Evolutionary conservation across 2,329 filamentous ascomycete genomes (phyloP), one percentile per base, ranked within the genome.

Genomic region (Podosphaera aphanis): DNA sequence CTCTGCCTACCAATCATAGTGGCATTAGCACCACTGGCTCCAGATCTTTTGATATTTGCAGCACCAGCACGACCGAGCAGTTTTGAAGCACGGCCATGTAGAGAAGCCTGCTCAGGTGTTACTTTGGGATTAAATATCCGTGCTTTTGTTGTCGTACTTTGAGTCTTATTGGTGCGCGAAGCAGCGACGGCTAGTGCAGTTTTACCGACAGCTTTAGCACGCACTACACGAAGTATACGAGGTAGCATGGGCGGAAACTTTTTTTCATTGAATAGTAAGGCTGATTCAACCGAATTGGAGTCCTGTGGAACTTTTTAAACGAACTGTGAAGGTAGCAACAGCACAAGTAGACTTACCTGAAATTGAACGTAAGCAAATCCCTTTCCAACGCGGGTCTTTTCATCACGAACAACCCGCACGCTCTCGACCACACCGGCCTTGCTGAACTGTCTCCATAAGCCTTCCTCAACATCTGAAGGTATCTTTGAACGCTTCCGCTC

Each of bases 291-390:
- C 39, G 79, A 69, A 56, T 92, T 94, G 50, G 70, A 74, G 56
- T 95, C 83, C 67, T 79, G 55, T 6, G 50, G 57, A 53, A 43
- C 40, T 40, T 43, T 38, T 23, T 37, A 44, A 20, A n/a, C 5
- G 13, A 23, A 16, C 33, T 20, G 4, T 29, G n/a, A n/a, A 19
- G 33, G 21, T 19, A 5, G 37, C 16, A 4, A 20, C 20, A 19
- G 10, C 16, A 16, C 20, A 25, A 23, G 15, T 37, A 49, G 39
- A 61, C 66, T 64, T 55, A 77, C 74, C 57, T 79, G 74, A 63
- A 98, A 98, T 59, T 98, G 90, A 15, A 98, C 88, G 57, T 98
- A 98, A 50, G 92, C 92, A 58, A 98, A 84, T 3, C 90, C 90
- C 61, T 98, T 98, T 56, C 90, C 85, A 25, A 98, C 83, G 43